Evolutionary conservation across 2,329 filamentous ascomycete species (phyloP), one percentile per base, ranked within the genome.

Genomic region (Aschersonia sp.): DNA sequence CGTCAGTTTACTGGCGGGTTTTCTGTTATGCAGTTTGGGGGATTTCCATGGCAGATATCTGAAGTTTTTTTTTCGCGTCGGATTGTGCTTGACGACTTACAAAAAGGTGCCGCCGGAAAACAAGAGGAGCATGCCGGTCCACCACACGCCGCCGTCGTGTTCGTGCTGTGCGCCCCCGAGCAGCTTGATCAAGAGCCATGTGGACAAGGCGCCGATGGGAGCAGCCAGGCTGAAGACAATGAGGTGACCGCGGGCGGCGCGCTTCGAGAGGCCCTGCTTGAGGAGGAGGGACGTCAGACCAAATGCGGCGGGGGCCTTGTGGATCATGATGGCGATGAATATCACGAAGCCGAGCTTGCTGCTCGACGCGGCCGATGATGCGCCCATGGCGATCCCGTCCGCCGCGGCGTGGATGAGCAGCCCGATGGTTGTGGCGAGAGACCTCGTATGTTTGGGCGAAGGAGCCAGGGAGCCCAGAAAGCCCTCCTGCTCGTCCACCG

Each of bases 71-170:
- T 20, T 20, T 38, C 32, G 10, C 32, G 6, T 38, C 32, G 10
- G 6, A 10, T 38, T 38, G 32, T 38, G 32, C 32, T 30, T 5
- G 6, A 29, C 45, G 29, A 63, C 85, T 77, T 69, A 96, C 84
- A 98, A 66, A 61, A 98, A 98, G 0, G 92, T 98, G 12, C 92
- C 92, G 1, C 85, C 92, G 0, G 88, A 95, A 61, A 98, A 98
- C n/a, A 97, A 70, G 6, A 98, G 70, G 43, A 97, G 69, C 73
- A 95, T 87, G 30, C 92, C 92, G 0, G 91, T 97, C 71, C 86
- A 89, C 81, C 88, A 96, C 56, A 82, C 78, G 49, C 85, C 80
- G 28, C 73, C 72, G 45, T 79, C 75, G 46, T 82, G 77, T 61
- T 71, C 66, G 52, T 70, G 60, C 42, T 72, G 67, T 48, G 77